phyloP scores from a whole-genome alignment of 768 basidiomycete genomes.

The Gelatoporia subvermispora region DNA sequence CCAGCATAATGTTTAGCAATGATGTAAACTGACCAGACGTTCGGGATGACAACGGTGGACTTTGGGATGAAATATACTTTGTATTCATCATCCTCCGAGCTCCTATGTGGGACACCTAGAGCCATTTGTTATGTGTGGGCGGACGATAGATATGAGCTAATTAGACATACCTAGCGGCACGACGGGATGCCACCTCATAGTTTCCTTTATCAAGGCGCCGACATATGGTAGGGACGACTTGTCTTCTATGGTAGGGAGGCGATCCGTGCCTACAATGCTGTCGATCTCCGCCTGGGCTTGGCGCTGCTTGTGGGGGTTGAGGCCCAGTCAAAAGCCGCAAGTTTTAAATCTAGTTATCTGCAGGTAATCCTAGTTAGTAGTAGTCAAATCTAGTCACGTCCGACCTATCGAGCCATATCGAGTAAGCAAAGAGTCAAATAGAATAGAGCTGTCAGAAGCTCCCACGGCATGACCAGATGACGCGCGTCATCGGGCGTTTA shows the following conservation, averaged over 20 bases:
- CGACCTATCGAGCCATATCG: no score
- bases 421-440: no score
- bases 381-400: no score
- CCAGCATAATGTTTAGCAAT: no score
- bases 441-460: no score
- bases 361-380: no score
- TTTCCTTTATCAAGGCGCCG: conserved; percentile 25
- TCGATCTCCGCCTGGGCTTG: conserved; percentile 27
- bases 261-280: conserved; percentile 16
- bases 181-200: conserved; percentile 27
- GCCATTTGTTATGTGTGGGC: not conserved
- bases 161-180: conserved; percentile 22
- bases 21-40: conserved; percentile 40
- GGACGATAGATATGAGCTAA: not conserved
- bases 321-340: no score
- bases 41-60: conserved; percentile 48
- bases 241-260: conserved; percentile 20
- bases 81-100: conserved; percentile 46
- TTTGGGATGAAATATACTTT: conserved; percentile 53
- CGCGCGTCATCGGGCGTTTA: no score
- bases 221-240: conserved; percentile 21
- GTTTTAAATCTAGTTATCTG: no score
- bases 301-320: conserved; percentile 25
- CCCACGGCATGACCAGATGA: no score
- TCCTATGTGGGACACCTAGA: conserved; percentile 14